Conservation (phyloP, 768 basidiomycete species). For the Pleurotus pulmonarius region DNA sequence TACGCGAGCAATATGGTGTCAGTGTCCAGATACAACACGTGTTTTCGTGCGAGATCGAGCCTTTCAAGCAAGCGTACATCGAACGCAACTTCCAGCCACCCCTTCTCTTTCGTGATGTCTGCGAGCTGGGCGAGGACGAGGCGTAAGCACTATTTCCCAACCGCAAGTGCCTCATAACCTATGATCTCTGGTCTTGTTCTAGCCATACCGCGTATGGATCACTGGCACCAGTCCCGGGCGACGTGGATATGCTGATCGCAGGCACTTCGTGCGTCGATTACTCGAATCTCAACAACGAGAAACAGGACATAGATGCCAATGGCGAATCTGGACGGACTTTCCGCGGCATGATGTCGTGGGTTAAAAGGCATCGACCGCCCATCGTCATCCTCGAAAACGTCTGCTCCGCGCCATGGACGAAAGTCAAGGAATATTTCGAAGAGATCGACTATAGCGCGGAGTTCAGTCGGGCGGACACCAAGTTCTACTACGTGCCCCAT, state of each 20-base stretch:
- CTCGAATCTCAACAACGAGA: constrained; percentile 91
- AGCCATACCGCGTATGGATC: constrained; percentile 94
- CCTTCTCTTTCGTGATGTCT: constrained; percentile 89
- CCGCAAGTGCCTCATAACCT: too few relatives aligned
- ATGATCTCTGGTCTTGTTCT: constrained; percentile 9
- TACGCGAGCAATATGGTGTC: constrained; percentile 62
- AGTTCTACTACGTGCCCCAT: constrained; percentile 91
- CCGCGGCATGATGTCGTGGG: constrained; percentile 93
- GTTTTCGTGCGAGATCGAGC: constrained; percentile 96
- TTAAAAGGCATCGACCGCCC: constrained; percentile 79
- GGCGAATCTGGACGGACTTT: constrained; percentile 95
- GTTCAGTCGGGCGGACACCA: constrained; percentile 72
- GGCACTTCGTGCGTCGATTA: constrained; percentile 98
- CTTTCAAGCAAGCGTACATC: constrained; percentile 97
- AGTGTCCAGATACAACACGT: constrained; percentile 82
- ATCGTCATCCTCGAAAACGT: constrained; percentile 96
- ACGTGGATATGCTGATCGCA: constrained; percentile 87
- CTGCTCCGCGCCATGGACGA: constrained; percentile 82
- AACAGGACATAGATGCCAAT: constrained; percentile 83
- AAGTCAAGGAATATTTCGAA: constrained; percentile 74
- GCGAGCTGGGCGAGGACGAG: constrained; percentile 74
- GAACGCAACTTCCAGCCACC: constrained; percentile 95
- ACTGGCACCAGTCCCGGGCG: constrained; percentile 78
- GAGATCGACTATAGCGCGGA: constrained; percentile 73
- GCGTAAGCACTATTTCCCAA: constrained; percentile 49